phyloP scores from a whole-genome alignment of 2,329 filamentous ascomycete species.

The Colletotrichum sp. region DNA sequence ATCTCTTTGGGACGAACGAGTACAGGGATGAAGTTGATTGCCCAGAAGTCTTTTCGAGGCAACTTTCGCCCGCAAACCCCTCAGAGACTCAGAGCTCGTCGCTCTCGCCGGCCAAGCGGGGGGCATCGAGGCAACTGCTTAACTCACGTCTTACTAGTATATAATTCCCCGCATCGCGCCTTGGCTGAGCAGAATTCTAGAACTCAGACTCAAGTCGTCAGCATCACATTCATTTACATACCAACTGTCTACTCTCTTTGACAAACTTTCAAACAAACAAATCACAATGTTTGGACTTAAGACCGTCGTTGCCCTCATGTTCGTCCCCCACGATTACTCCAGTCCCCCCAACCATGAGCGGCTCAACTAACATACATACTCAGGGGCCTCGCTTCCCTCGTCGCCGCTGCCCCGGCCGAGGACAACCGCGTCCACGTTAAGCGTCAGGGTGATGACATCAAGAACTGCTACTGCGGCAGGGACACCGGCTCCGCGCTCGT shows the following conservation, averaged over 20 bases:
- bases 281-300: not conserved
- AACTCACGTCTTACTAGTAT: not conserved
- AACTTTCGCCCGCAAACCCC: not conserved
- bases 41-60: not conserved
- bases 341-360: fast-evolving
- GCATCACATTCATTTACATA: not conserved
- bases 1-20: not conserved
- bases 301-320: not conserved
- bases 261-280: not conserved
- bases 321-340: not conserved
- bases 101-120: not conserved
- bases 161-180: not conserved
- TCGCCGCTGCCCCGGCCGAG: not conserved
- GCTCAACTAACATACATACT: not conserved
- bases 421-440: not conserved
- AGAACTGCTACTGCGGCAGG: not conserved
- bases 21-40: not conserved
- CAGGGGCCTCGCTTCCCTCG: not conserved
- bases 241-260: not conserved
- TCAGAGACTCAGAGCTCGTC: not conserved
- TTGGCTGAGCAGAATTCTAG: not conserved
- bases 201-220: not conserved
- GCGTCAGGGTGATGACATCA: not conserved
- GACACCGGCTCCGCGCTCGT: not conserved
- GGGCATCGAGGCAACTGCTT: not conserved